These are phyloP conservation scores for Gilbertella persicaria DNA, from an alignment of 371 early-diverging fungal species.

Conservation along the genomic window DNA sequence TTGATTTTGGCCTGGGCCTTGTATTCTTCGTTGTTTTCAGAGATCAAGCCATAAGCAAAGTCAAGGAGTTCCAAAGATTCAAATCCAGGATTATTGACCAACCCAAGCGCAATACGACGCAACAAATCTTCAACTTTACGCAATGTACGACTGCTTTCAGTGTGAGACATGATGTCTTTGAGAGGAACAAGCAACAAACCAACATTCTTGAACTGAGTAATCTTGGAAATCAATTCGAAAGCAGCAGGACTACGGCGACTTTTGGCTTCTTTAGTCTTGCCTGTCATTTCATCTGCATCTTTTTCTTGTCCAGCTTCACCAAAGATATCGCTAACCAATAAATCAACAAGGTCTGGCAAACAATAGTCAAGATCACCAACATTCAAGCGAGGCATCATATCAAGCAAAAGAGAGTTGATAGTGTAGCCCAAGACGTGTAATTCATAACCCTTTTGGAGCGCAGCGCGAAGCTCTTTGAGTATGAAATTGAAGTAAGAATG, in stretches of 20 bases:
- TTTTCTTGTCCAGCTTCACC: conserved; percentile 88
- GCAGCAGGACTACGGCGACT: conserved; percentile 79
- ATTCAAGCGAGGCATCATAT: conserved; percentile 59
- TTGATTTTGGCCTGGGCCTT: conserved; percentile 52
- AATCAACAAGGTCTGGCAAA: conserved; percentile 63
- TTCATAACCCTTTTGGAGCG: conserved; percentile 85
- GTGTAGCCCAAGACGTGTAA: conserved; percentile 93
- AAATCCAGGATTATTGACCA: conserved; percentile 76
- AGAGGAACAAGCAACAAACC: conserved; percentile 76
- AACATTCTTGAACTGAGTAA: conserved; percentile 68
- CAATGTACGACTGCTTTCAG: conserved; percentile 74
- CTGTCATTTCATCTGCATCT: conserved; percentile 84
- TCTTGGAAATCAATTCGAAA: conserved; percentile 74
- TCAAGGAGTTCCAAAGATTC: conserved; percentile 68
- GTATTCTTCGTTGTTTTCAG: conserved; percentile 72
- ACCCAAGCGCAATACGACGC: conserved; percentile 71
- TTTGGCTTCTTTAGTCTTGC: conserved; percentile 89
- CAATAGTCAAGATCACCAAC: conserved; percentile 84
- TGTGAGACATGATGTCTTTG: conserved; percentile 85
- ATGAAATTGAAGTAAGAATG: conserved; percentile 84
- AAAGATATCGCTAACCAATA: conserved; percentile 89
- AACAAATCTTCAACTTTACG: conserved; percentile 81
- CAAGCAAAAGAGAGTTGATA: conserved; percentile 74
- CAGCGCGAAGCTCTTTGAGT: conserved; percentile 79
- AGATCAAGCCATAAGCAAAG: conserved; percentile 82